Conservation (phyloP, 352 stramenopile species). For the Pythium vanterpoolii region DNA sequence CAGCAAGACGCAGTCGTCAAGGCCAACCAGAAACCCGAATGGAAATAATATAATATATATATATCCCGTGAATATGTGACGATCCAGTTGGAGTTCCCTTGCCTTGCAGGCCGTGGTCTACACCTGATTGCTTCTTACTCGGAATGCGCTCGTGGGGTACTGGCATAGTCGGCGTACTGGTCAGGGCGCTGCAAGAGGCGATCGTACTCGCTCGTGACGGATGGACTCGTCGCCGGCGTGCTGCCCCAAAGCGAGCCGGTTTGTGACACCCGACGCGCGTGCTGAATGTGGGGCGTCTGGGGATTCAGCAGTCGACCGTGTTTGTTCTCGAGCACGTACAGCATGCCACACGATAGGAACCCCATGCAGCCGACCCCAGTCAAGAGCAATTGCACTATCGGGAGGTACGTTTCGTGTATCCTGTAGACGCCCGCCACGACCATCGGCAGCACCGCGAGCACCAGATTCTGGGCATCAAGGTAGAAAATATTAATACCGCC, state of each 20-base stretch:
- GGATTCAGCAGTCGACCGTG: slow-evolving; percentile 30
- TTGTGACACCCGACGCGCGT: slow-evolving; percentile 14
- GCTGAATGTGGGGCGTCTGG: slow-evolving; percentile 26
- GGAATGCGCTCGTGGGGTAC: not conserved
- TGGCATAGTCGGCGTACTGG: not conserved
- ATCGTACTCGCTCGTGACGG: slow-evolving; percentile 17
- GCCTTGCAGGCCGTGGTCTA: too few relatives aligned
- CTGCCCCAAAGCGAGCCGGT: slow-evolving; percentile 15
- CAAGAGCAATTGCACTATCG: slow-evolving; percentile 36
- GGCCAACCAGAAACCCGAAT: slow-evolving; percentile 54
- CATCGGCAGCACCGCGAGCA: slow-evolving; percentile 39
- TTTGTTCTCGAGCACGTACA: slow-evolving; percentile 26
- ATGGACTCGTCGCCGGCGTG: slow-evolving; percentile 18
- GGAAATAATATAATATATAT: too few relatives aligned
- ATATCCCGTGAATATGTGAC: too few relatives aligned
- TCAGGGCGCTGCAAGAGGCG: slow-evolving; percentile 14
- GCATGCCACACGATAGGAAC: slow-evolving; percentile 23
- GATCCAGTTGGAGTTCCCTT: too few relatives aligned
- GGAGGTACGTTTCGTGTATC: slow-evolving; percentile 36
- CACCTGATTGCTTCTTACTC: not conserved
- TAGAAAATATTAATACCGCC: not conserved
- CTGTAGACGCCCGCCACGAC: slow-evolving; percentile 35
- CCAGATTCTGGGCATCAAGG: slow-evolving; percentile 32
- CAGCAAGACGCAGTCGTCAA: slow-evolving; percentile 44
- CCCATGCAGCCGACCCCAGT: slow-evolving; percentile 18